phyloP scores from a whole-genome alignment of 768 basidiomycete species.

The Cyathus striatus region DNA sequence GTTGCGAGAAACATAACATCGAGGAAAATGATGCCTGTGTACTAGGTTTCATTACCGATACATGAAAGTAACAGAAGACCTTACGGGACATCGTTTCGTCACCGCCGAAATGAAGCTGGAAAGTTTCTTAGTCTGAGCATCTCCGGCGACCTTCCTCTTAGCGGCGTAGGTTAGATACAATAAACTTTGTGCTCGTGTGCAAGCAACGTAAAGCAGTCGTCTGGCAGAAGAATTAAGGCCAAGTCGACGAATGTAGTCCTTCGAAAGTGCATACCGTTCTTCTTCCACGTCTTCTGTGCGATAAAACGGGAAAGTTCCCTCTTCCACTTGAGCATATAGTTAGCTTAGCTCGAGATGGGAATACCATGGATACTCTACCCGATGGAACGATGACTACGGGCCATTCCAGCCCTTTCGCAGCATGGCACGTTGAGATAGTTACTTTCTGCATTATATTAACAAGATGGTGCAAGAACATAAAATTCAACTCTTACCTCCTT shows the following conservation, averaged over 20 bases:
- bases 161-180: conserved; percentile 52
- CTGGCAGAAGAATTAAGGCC: conserved; percentile 26
- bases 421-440: conserved; percentile 80
- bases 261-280: conserved; percentile 52
- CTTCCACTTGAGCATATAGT: conserved; percentile 65
- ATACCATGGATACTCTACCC: no score
- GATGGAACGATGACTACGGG: conserved; percentile 81
- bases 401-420: conserved; percentile 91
- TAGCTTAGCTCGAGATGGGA: no score
- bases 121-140: conserved; percentile 41
- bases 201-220: conserved; percentile 83
- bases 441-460: conserved; percentile 52
- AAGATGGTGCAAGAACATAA: conserved; percentile 1
- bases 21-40: no score
- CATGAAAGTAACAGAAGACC: no score
- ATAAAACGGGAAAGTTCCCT: conserved; percentile 72
- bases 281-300: conserved; percentile 74
- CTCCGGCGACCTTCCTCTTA: conserved; percentile 51
- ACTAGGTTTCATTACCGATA: no score
- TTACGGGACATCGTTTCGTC: conserved; percentile 35
- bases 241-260: background rate
- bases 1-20: no score
- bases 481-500: conserved; percentile 28
- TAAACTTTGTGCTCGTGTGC: conserved; percentile 76
- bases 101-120: conserved; percentile 55